A percentile compares a stretch with the other conserved stretches of the same genome.
Conservation (phyloP, 805 yeast species). For the Priceomyces medius region DNA sequence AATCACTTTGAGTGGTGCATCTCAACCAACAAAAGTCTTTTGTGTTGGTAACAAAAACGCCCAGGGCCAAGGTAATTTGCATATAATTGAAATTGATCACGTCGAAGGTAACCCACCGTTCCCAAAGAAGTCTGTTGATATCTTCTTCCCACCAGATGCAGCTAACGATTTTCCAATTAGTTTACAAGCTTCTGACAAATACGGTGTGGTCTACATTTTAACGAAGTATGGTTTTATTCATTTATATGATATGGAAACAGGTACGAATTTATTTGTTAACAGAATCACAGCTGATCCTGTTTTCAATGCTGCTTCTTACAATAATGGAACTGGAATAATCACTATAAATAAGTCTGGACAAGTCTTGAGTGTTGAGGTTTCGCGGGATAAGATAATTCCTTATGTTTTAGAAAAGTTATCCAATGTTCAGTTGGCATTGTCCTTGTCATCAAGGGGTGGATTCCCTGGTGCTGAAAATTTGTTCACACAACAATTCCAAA, state of each 20-base stretch:
- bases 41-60: slow-evolving; percentile 89
- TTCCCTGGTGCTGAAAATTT: slow-evolving; percentile 95
- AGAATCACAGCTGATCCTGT: slow-evolving; percentile 95
- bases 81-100: slow-evolving; percentile 95
- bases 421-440: slow-evolving; percentile 81
- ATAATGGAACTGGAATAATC: slow-evolving; percentile 76
- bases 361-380: slow-evolving; percentile 86
- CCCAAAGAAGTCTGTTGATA: slow-evolving; percentile 85
- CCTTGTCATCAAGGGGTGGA: slow-evolving; percentile 92
- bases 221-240: slow-evolving; percentile 97
- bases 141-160: slow-evolving; percentile 96
- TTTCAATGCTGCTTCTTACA: slow-evolving; percentile 79
- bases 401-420: slow-evolving; percentile 84
- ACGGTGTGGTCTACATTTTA: slow-evolving; percentile 83
- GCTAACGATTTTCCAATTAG: slow-evolving; percentile 95
- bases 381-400: slow-evolving; percentile 81
- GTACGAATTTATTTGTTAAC: slow-evolving; percentile 89
- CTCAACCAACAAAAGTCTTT: slow-evolving; percentile 77
- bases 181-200: slow-evolving; percentile 78
- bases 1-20: slow-evolving; percentile 69
- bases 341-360: slow-evolving; percentile 95
- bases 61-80: slow-evolving; percentile 69
- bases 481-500: slow-evolving; percentile 88
- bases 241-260: slow-evolving; percentile 89
- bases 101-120: slow-evolving; percentile 80